Base-by-base conservation (phyloP, 305 asterid genomes). In the Nicotiana rustica region DNA sequence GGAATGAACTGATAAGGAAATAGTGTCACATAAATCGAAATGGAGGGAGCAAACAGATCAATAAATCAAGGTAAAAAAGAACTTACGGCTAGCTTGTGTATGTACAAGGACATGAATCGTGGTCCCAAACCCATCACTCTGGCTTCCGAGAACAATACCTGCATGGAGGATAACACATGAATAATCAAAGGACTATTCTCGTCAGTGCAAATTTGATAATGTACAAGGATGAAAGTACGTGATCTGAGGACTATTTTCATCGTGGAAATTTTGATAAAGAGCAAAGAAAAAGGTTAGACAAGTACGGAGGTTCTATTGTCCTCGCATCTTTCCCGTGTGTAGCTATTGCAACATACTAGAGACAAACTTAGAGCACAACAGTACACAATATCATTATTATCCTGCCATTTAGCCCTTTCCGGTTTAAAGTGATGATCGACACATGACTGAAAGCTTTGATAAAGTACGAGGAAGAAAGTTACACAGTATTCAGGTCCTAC, bases 81-180 rank as follows among this genome's bases (percentile, higher is more conserved):
- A 84, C 97, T 91, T 89, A 95, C 99, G 18, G 97, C 97, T 21
- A 95, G 88, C 88, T 92, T 94, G 79, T 92, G 89, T 60, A 95
- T 88, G 85, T 93, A 95, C 78, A 95, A 83, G n/a, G 99, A 91
- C 97, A 95, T 95, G 86, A 95, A 95, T 90, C 86, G 89, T 5
- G 99, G 99, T 29, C 99, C 99, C 86, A 95, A 90, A 36, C 92
- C 97, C 86, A 94, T 80, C 59, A 94, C 98, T 87, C 97, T 88
- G 56, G 99, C 99, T 82, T 94, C 95, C 2, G 91, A 86, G 89
- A 85, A 86, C 41, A 93, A 83, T 41, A 90, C 84, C 99, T 95
- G 95, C 94, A 83, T 14, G 62, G 62, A 73, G 61, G 38, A 73
- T 21, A 73, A 73, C 61, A 83, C 79, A 73, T 5, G 15, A 21